Conservation (phyloP, 805 yeast genomes). For the Myxozyma geophila region DNA sequence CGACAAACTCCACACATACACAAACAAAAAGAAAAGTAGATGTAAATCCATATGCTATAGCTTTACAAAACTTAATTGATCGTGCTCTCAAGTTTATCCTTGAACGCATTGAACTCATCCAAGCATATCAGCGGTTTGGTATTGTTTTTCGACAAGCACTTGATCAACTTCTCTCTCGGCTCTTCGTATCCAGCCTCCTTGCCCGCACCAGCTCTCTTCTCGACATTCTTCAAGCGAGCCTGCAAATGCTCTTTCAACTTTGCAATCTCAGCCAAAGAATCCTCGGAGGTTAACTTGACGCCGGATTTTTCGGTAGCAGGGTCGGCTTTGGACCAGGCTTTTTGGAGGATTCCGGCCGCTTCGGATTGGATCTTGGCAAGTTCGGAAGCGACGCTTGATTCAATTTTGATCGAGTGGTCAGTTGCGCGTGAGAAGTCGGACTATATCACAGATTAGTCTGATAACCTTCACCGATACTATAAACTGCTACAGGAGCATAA, state of each 20-base stretch:
- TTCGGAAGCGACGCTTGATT: slow-evolving; percentile 45
- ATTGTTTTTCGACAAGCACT: slow-evolving; percentile 63
- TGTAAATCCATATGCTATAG: too few relatives aligned
- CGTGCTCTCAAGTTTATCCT: slow-evolving; percentile 53
- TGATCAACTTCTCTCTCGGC: slow-evolving; percentile 54
- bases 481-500: neutral
- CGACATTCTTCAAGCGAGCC: slow-evolving; percentile 39
- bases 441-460: slow-evolving; percentile 17
- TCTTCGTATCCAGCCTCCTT: slow-evolving; percentile 18
- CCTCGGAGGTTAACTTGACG: slow-evolving; percentile 32
- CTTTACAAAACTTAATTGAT: slow-evolving; percentile 4
- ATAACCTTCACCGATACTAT: too few relatives aligned
- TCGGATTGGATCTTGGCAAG: slow-evolving; percentile 43
- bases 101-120: slow-evolving; percentile 76
- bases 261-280: slow-evolving; percentile 22
- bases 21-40: neutral
- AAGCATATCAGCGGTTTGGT: slow-evolving; percentile 75
- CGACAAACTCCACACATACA: neutral
- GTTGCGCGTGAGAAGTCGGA: slow-evolving; percentile 48
- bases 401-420: slow-evolving; percentile 43
- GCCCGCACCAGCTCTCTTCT: slow-evolving; percentile 48
- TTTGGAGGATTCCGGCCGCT: slow-evolving; percentile 40
- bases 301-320: slow-evolving; percentile 13
- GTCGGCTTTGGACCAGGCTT: slow-evolving; percentile 23
- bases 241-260: slow-evolving; percentile 29